phyloP scores from a whole-genome alignment of 805 yeast genomes.

The Candida ascalaphidarum region DNA sequence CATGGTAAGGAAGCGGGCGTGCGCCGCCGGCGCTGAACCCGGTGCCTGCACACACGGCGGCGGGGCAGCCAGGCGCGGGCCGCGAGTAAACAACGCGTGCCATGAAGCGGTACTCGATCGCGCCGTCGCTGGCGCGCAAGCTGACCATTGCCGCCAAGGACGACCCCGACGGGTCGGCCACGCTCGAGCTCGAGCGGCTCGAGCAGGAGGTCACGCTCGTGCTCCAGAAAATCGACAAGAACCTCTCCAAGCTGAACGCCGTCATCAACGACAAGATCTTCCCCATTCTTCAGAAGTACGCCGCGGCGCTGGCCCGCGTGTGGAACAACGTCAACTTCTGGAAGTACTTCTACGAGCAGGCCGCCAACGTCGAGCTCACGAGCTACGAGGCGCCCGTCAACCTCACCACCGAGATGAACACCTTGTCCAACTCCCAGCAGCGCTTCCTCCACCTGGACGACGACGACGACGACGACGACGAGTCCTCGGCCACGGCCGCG shows the following conservation, averaged over 20 bases:
- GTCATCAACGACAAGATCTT: slow-evolving; percentile 59
- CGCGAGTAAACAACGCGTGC: background rate
- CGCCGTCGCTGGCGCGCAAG: slow-evolving; percentile 23
- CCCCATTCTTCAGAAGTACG: slow-evolving; percentile 59
- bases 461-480: slow-evolving; percentile 8
- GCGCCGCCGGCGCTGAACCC: background rate
- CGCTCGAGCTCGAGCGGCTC: slow-evolving; percentile 45
- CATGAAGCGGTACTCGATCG: slow-evolving; percentile 28
- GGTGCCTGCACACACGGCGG: background rate
- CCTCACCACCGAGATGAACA: background rate
- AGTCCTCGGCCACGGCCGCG: slow-evolving; percentile 1
- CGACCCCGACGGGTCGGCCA: slow-evolving; percentile 7
- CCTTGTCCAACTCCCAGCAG: slow-evolving; percentile 1
- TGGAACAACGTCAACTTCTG: slow-evolving; percentile 67
- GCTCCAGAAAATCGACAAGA: slow-evolving; percentile 71
- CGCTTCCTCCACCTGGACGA: slow-evolving; percentile 1
- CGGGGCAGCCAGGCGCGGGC: background rate
- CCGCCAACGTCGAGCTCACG: slow-evolving; percentile 57
- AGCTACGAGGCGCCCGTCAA: slow-evolving; percentile 37
- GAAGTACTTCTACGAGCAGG: slow-evolving; percentile 69
- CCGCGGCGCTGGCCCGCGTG: slow-evolving; percentile 46
- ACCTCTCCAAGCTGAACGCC: slow-evolving; percentile 59
- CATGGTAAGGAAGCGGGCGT: slow-evolving; percentile 12
- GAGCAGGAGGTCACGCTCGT: slow-evolving; percentile 76
- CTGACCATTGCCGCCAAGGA: slow-evolving; percentile 13